Conservation (phyloP, 768 basidiomycete genomes). For the Russula foetens region DNA sequence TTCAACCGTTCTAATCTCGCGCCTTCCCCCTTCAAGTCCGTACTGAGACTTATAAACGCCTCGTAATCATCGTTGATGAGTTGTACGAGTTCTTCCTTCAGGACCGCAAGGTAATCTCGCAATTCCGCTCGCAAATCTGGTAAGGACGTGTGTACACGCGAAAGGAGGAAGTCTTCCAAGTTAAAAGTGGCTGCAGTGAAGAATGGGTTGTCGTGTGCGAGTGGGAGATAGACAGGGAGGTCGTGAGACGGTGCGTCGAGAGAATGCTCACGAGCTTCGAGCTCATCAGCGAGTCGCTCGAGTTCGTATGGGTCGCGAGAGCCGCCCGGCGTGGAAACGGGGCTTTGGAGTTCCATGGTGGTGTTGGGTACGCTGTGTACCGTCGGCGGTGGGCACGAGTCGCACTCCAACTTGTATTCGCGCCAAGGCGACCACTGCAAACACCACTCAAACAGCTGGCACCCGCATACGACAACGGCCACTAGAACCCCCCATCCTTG, state of each 20-base stretch:
- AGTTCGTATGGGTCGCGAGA: constrained; percentile 54
- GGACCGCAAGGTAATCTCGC: constrained; percentile 67
- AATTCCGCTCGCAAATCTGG: constrained; percentile 84
- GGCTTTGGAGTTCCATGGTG: constrained; percentile 6
- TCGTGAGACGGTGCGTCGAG: constrained; percentile 30
- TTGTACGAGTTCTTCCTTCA: constrained; percentile 91
- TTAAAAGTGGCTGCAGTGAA: constrained; percentile 64
- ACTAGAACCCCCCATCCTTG: background rate
- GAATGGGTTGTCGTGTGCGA: constrained; percentile 73
- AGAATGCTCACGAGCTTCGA: constrained; percentile 44
- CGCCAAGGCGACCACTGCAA: background rate
- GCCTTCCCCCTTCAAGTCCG: constrained; percentile 84
- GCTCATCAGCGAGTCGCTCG: constrained; percentile 65
- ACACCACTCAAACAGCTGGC: background rate
- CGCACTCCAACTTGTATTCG: background rate
- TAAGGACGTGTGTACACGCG: constrained; percentile 75
- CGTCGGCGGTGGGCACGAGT: background rate
- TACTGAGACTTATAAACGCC: constrained; percentile 93
- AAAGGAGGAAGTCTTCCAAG: constrained; percentile 82
- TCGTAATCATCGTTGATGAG: constrained; percentile 98
- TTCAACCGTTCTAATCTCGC: constrained; percentile 59
- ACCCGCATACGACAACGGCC: background rate
- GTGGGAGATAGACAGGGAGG: constrained; percentile 57
- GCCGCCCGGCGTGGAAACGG: constrained; percentile 1
- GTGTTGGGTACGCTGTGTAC: background rate